Base-by-base conservation (phyloP, 495 filamentous ascomycete species). In the Aspergillus diversus region DNA sequence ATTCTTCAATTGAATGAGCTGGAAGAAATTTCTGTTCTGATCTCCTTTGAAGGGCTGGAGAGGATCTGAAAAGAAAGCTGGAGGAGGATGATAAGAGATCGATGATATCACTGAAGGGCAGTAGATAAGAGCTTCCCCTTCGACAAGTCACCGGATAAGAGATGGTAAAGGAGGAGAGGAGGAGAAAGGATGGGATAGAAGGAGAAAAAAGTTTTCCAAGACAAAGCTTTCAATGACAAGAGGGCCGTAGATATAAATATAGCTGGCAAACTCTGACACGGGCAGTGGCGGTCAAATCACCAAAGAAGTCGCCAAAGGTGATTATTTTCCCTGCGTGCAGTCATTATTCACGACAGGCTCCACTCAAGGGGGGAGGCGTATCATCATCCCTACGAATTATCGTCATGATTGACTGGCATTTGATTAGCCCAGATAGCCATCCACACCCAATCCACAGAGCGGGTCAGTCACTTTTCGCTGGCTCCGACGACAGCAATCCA, bases 351-450 rank as follows among this genome's bases (percentile, higher is more conserved):
- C 31, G 27, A 48, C 64, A 34, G 67, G 71, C 59, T 74, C 76
- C 70, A 74, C 73, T 64, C 60, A 64, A 52, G 61, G 62, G 64
- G 37, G 46, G n/a, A 46, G 52, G 59, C 59, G 71, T 70, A 73
- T 68, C 69, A 73, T 75, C 66, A 74, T 74, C 63, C 73, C 72
- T 74, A 72, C 61, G 68, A 75, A 78, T 78, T 76, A 71, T 78
- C 77, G 76, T 78, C 73, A 74, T 80, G 63, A 72, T 65, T 69
- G 34, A 56, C 34, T 57, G 35, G 39, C 11, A 58, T 47, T 53
- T 56, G 46, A 57, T 63, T 52, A 50, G 35, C 52, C 27, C 46
- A 47, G 51, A 43, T 15, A 43, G 39, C 39, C 47, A 50, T 27
- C 47, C 47, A 50, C 47, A 17, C n/a, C 21, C 47, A 50, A 21